These are phyloP conservation scores for Sarcodon sp. DNA, from an alignment of 768 basidiomycete species.

Conservation along the genomic window DNA sequence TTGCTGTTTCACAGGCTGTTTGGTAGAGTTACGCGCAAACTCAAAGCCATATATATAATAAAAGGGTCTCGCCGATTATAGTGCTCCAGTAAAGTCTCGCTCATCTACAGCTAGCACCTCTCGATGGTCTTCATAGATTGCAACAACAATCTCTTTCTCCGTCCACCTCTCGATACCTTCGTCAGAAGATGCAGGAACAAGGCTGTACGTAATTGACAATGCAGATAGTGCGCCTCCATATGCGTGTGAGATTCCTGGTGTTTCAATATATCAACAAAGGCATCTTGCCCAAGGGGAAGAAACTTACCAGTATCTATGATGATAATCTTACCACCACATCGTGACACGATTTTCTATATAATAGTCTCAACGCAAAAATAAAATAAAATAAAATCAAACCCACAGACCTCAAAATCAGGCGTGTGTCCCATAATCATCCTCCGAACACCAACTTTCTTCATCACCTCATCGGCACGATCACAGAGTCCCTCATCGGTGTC, in stretches of 20 bases:
- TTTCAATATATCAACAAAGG: constrained; percentile 3
- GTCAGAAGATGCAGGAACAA: constrained; percentile 40
- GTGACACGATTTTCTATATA: constrained; percentile 57
- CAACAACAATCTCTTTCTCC: constrained; percentile 54
- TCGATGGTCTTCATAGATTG: constrained; percentile 42
- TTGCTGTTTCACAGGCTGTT: too few species aligned
- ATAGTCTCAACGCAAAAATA: not conserved
- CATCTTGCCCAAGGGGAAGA: not conserved
- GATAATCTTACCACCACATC: constrained; percentile 87
- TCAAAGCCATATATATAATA: not conserved
- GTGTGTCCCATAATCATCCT: constrained; percentile 97
- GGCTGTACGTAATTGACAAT: constrained; percentile 73
- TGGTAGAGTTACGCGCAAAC: too few species aligned
- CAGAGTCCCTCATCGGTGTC: constrained; percentile 56
- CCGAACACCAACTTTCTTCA: constrained; percentile 66
- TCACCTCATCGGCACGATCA: constrained; percentile 52
- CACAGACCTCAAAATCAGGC: constrained; percentile 63
- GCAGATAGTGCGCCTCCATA: constrained; percentile 92
- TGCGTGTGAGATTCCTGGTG: constrained; percentile 80
- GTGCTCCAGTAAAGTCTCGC: constrained; percentile 10
- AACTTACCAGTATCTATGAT: constrained; percentile 84
- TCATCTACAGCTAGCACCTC: constrained; percentile 36
- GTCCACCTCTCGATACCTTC: constrained; percentile 23
- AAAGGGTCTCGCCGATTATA: not conserved
- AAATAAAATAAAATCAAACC: not conserved